Evolutionary conservation across 2,329 filamentous ascomycete genomes (phyloP), one percentile per base, ranked within the genome.

Genomic region (Fusarium mangiferae): DNA sequence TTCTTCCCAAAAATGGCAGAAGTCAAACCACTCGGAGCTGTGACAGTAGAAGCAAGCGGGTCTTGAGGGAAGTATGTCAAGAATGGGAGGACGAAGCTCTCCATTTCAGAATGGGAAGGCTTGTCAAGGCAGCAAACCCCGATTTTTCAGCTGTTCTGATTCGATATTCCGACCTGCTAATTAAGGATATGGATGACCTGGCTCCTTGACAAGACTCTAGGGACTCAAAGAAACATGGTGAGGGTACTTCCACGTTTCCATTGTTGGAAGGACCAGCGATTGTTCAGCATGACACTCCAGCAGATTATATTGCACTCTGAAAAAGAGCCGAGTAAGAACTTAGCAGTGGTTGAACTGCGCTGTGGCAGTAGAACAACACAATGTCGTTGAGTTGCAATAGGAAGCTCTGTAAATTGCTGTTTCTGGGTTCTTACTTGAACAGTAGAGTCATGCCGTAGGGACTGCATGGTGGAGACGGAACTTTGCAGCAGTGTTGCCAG

Each of bases 391-490:
- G 63, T 49, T 36, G 55, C 38, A 28, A 45, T 33, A 58, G 46
- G 44, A 44, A 64, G 59, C 59, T 49, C 58, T 54, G 51, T 35
- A n/a, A 49, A 46, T 44, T 30, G 38, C 35, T 52, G 28, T n/a
- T 38, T 61, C 51, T 59, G 45, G 42, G 60, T 45, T 54, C 58
- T 55, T 35, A 30, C 44, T 60, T 70, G 39, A 41, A 64, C 55
- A 68, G 58, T 49, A 42, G 24, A 56, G 60, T 48, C 59, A 60
- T 46, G 63, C 64, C 63, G 58, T 58, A 33, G 51, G 51, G 54
- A 55, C 55, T 46, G 45, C 35, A 38, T 58, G 30, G 26, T 24
- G 33, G 66, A 28, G 17, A 49, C 41, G 62, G 49, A 45, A 42
- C 28, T 58, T 33, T 45, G 41, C 33, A 18, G 38, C 30, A 39